Conservation (phyloP, 345 rosid genomes). For the Sonneratia caseolaris region DNA sequence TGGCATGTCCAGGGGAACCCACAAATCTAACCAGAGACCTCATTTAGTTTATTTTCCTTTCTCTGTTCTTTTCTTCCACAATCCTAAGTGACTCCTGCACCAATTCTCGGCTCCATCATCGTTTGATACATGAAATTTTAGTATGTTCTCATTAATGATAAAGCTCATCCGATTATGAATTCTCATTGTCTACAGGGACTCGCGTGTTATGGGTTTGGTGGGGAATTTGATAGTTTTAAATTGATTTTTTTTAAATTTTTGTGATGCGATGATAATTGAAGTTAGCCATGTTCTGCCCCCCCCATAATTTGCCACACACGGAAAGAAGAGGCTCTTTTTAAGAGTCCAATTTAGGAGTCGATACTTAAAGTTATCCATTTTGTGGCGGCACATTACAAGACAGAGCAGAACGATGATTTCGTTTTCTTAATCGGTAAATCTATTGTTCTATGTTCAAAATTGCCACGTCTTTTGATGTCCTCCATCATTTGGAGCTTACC, state of each 20-base stretch:
- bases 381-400: not conserved
- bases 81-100: no score
- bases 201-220: no score
- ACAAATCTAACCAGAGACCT: not conserved
- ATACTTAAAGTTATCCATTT: conserved; percentile 1
- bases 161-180: no score
- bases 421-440: not conserved
- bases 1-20: not conserved
- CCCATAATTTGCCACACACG: not conserved
- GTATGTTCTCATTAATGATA: no score
- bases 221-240: not conserved
- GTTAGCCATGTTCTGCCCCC: conserved; percentile 1
- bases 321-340: not conserved
- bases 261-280: not conserved
- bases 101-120: no score
- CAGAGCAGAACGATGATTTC: not conserved
- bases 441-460: not conserved
- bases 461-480: not conserved
- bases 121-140: no score
- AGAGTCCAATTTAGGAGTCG: not conserved
- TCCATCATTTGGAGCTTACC: not conserved
- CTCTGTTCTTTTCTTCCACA: not conserved
- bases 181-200: no score
- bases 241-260: no score
- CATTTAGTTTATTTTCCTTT: not conserved